A percentile compares a stretch with the other conserved stretches of the same genome.
Evolutionary conservation across 2,329 filamentous ascomycete genomes (phyloP).

Genomic region (Sclerotinia minor): DNA sequence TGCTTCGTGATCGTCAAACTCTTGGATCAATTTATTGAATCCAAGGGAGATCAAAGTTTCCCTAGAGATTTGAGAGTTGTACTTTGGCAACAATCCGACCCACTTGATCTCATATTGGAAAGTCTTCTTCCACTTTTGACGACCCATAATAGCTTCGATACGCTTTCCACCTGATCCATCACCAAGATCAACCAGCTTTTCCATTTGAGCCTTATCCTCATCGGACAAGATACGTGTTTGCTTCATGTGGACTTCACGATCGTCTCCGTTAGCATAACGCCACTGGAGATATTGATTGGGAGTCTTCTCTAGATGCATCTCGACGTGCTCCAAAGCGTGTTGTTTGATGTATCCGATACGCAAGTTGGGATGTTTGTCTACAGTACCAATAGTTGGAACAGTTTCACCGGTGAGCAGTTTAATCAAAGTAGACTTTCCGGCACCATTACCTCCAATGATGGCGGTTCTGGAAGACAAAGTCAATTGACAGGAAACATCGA

Average conservation of each 20-base stretch:
- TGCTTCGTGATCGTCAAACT: constrained; percentile 98
- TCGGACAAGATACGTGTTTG: constrained; percentile 88
- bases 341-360: constrained; percentile 99
- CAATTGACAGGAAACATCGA: constrained; percentile 83
- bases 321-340: constrained; percentile 97
- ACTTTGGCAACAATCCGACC: constrained; percentile 82
- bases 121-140: constrained; percentile 98
- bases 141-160: constrained; percentile 87
- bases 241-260: constrained; percentile 96
- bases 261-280: constrained; percentile 96
- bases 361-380: constrained; percentile 97
- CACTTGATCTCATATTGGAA: constrained; percentile 99
- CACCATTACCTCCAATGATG: constrained; percentile 96
- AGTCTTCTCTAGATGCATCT: constrained; percentile 99
- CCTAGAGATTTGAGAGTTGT: constrained; percentile 89
- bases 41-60: constrained; percentile 85
- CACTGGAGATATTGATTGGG: constrained; percentile 98
- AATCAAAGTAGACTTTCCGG: constrained; percentile 96
- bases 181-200: constrained; percentile 79
- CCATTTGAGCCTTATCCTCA: constrained; percentile 86
- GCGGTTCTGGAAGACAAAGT: constrained; percentile 89
- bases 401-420: constrained; percentile 94
- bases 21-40: constrained; percentile 91
- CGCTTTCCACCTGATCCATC: constrained; percentile 77
- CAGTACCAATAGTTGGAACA: constrained; percentile 78